Percentiles rank a stretch among this genome's conserved stretches.
phyloP scores from a whole-genome alignment of 2,329 filamentous ascomycete genomes.

The Pseudodiploospora longispora region DNA sequence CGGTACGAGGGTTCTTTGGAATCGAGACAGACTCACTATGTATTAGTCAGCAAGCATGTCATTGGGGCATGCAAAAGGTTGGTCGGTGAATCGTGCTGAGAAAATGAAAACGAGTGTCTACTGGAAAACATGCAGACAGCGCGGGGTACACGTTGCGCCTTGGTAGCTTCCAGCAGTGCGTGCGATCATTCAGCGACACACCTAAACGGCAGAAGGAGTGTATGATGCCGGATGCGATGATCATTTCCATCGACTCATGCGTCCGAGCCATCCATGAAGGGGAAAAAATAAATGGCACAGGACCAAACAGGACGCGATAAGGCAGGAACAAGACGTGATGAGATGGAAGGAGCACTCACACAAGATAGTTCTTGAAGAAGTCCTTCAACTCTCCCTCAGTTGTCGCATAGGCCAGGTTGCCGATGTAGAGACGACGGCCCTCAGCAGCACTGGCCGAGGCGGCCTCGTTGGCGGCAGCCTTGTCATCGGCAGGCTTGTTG shows the following conservation, averaged over 20 bases:
- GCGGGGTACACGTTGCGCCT: not conserved
- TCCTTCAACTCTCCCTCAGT: conserved; percentile 99
- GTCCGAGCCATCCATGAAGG: too few species aligned
- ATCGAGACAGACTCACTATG: conserved; percentile 94
- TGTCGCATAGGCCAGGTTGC: conserved; percentile 99
- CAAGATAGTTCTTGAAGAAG: conserved; percentile 99
- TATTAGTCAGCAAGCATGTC: conserved; percentile 7
- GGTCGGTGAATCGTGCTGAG: not conserved
- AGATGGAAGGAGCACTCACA: conserved; percentile 59
- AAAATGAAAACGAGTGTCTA: too few species aligned
- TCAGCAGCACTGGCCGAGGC: conserved; percentile 96
- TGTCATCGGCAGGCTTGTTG: conserved; percentile 41
- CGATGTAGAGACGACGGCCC: conserved; percentile 98
- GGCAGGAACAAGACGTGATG: not conserved
- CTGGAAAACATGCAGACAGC: too few species aligned
- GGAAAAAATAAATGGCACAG: not conserved
- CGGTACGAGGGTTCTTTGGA: conserved; percentile 97
- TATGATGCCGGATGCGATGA: too few species aligned
- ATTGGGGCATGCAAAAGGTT: conserved; percentile 16
- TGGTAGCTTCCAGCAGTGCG: too few species aligned
- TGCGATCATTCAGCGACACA: too few species aligned
- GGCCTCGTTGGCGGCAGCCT: conserved; percentile 70
- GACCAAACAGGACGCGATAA: not conserved
- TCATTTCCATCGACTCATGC: too few species aligned
- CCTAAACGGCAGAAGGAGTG: too few species aligned